phyloP scores from a whole-genome alignment of 345 rosid species.

The Rhizophora apiculata region DNA sequence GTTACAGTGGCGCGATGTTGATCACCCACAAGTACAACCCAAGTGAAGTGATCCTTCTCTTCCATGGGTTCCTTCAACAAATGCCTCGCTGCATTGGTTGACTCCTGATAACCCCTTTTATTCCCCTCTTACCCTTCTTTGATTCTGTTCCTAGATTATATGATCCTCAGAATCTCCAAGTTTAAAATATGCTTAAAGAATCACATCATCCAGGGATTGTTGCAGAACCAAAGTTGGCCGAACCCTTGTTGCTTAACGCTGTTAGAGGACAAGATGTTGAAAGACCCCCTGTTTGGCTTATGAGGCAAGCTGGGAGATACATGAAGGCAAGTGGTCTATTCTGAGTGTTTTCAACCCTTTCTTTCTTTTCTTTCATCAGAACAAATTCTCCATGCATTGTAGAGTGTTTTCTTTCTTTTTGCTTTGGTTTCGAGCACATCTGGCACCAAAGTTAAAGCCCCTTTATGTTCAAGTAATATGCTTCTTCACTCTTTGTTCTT shows the following conservation, averaged over 20 bases:
- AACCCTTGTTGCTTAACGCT: slow-evolving; percentile 88
- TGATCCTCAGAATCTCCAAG: not conserved
- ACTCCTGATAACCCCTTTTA: no score
- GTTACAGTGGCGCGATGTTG: no score
- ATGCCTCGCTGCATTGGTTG: no score
- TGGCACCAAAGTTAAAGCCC: no score
- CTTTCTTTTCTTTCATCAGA: not conserved
- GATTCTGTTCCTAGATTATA: not conserved
- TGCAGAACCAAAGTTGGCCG: slow-evolving; percentile 49
- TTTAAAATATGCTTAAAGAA: slow-evolving; percentile 4
- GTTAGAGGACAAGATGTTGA: slow-evolving; percentile 87
- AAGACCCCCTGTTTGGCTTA: slow-evolving; percentile 99
- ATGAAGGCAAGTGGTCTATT: slow-evolving; percentile 88
- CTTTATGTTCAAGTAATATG: no score
- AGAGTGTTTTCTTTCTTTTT: not conserved
- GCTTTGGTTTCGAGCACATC: not conserved
- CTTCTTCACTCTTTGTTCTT: no score
- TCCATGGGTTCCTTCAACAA: no score
- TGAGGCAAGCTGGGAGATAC: slow-evolving; percentile 99
- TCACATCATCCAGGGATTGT: slow-evolving; percentile 43
- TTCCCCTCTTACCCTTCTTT: no score
- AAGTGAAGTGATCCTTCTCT: no score
- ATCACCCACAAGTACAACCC: no score
- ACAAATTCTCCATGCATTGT: no score
- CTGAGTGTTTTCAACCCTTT: slow-evolving; percentile 1